Conservation (phyloP, 805 yeast species). For the Limtongia smithiae region DNA sequence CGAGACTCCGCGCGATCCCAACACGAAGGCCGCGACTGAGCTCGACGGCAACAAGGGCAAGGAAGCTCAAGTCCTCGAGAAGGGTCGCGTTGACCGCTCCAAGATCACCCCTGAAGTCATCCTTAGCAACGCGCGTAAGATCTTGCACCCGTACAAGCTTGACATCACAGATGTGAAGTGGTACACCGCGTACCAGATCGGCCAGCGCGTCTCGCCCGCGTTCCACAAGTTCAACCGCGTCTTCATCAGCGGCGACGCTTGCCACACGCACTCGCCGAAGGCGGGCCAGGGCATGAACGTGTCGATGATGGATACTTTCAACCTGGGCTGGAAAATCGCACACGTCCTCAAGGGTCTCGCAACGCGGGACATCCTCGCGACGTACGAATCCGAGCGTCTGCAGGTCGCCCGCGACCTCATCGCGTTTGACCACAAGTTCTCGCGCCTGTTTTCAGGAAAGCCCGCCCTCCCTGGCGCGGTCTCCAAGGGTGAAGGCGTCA, state of each 20-base stretch:
- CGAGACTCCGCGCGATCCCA: conserved; percentile 14
- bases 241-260: conserved; percentile 38
- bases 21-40: conserved; percentile 9
- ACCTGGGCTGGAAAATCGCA: conserved; percentile 39
- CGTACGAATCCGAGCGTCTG: conserved; percentile 36
- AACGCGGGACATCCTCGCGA: conserved; percentile 30
- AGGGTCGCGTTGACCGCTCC: conserved; percentile 35
- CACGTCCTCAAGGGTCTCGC: conserved; percentile 36
- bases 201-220: conserved; percentile 37
- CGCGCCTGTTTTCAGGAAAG: conserved; percentile 36
- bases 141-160: conserved; percentile 31
- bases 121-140: conserved; percentile 32
- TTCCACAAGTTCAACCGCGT: conserved; percentile 33
- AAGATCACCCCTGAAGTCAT: conserved; percentile 39
- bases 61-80: conserved; percentile 11
- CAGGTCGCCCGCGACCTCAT: conserved; percentile 37
- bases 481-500: conserved; percentile 31
- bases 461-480: conserved; percentile 31
- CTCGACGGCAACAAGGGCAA: conserved; percentile 23
- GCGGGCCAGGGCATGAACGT: conserved; percentile 41
- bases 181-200: conserved; percentile 28
- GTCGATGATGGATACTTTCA: conserved; percentile 35
- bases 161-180: conserved; percentile 33
- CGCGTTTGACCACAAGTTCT: conserved; percentile 35
- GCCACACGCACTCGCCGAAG: conserved; percentile 33